Conservation (phyloP, 352 stramenopile species). For the Thraustochytrium striatum region DNA sequence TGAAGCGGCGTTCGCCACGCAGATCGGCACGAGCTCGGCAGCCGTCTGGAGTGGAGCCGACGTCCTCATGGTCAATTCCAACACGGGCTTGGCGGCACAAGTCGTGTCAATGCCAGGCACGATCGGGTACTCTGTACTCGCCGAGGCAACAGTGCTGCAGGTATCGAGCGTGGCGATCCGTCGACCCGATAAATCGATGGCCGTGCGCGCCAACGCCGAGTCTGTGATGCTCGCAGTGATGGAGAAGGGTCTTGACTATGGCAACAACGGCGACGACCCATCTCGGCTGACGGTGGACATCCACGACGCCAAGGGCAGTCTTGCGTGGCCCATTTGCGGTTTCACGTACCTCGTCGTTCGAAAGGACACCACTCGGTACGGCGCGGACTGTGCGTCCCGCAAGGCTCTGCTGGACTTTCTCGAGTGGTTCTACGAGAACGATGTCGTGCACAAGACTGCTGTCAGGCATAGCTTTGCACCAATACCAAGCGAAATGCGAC, state of each 20-base stretch:
- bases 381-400: constrained; percentile 19
- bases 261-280: not conserved
- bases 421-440: constrained; percentile 48
- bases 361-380: not conserved
- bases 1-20: not conserved
- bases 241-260: not conserved
- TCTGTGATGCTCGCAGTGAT: not conserved
- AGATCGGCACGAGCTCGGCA: not conserved
- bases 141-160: not conserved
- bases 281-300: not conserved
- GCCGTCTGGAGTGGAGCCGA: not conserved
- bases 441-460: constrained; percentile 2
- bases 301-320: not conserved
- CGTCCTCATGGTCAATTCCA: not conserved
- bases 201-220: not conserved
- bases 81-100: not conserved
- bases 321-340: constrained; percentile 29
- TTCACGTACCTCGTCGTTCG: constrained; percentile 48
- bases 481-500: not conserved
- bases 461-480: constrained; percentile 13
- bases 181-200: not conserved
- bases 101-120: not conserved
- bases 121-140: constrained; percentile 26
- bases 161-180: not conserved
- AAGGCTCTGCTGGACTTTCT: not conserved